Conservation (phyloP, 306 rosid genomes). For the Pyrus betulifolia region DNA sequence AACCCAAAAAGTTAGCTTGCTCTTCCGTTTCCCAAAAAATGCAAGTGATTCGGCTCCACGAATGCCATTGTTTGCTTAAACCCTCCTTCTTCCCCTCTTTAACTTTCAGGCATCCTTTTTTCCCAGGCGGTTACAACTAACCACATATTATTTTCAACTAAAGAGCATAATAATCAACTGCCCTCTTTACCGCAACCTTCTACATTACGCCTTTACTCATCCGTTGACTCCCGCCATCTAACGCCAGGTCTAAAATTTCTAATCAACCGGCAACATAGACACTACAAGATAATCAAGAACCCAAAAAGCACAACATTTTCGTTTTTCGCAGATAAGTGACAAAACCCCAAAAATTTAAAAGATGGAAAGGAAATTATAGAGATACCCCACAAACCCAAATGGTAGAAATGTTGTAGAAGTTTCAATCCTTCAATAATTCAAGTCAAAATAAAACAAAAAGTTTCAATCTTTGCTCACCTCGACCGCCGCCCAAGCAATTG, state of each 20-base stretch:
- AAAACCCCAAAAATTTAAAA: not conserved
- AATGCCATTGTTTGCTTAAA: not conserved
- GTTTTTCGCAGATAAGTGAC: not conserved
- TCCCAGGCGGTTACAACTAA: not conserved
- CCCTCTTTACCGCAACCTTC: not conserved
- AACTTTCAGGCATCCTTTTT: not conserved
- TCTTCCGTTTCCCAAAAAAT: not conserved
- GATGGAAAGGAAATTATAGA: not conserved
- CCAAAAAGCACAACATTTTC: not conserved
- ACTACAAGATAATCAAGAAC: not conserved
- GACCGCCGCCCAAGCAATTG: slow-evolving; percentile 27
- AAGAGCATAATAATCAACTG: not conserved
- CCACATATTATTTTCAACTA: not conserved
- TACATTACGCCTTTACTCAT: not conserved
- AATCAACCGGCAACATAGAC: not conserved
- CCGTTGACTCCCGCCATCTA: not conserved
- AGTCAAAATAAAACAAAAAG: not conserved
- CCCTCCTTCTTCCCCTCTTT: not conserved
- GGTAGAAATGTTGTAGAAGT: not conserved
- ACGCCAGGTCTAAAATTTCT: not conserved
- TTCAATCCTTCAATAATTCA: not conserved
- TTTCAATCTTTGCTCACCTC: slow-evolving; percentile 12
- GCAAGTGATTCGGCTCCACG: not conserved
- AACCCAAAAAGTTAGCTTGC: not conserved
- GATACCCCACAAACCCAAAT: slow-evolving; percentile 2